A percentile compares a stretch with the other conserved stretches of the same genome.
phyloP scores from a whole-genome alignment of 2,329 filamentous ascomycete species.

The Chaetomiaceae sp. region DNA sequence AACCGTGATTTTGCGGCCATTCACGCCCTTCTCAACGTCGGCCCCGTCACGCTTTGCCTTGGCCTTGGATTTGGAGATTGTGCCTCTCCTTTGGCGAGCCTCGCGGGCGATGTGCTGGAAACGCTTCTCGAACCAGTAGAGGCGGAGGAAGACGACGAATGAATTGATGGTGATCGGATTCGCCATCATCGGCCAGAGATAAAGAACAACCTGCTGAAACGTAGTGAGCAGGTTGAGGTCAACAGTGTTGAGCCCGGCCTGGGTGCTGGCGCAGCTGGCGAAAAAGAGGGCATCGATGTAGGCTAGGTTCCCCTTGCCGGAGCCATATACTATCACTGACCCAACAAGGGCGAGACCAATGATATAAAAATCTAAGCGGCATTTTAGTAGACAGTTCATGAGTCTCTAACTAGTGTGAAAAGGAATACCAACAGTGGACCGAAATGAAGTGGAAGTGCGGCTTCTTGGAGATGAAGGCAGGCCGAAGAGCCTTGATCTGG shows the following conservation, averaged over 20 bases:
- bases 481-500: slow-evolving; percentile 48
- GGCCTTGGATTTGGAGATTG: slow-evolving; percentile 58
- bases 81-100: slow-evolving; percentile 61
- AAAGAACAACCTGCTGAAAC: slow-evolving; percentile 71
- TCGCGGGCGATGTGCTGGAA: slow-evolving; percentile 81
- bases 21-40: slow-evolving; percentile 59
- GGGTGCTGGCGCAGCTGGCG: slow-evolving; percentile 78
- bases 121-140: slow-evolving; percentile 98
- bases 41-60: slow-evolving; percentile 42
- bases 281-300: slow-evolving; percentile 93
- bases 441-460: slow-evolving; percentile 79
- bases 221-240: slow-evolving; percentile 64
- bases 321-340: slow-evolving; percentile 71
- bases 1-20: slow-evolving; percentile 61
- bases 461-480: slow-evolving; percentile 54
- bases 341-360: slow-evolving; percentile 66
- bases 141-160: slow-evolving; percentile 81
- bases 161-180: slow-evolving; percentile 84
- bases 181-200: slow-evolving; percentile 65
- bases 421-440: slow-evolving; percentile 61
- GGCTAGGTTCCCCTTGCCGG: slow-evolving; percentile 51
- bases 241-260: slow-evolving; percentile 85
- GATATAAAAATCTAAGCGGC: slow-evolving; percentile 67
- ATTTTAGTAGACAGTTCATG: neutral
- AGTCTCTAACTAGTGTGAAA: no score